Conservation (phyloP, 1,284 basidiomycete genomes). For the Amylostereum areolatum region DNA sequence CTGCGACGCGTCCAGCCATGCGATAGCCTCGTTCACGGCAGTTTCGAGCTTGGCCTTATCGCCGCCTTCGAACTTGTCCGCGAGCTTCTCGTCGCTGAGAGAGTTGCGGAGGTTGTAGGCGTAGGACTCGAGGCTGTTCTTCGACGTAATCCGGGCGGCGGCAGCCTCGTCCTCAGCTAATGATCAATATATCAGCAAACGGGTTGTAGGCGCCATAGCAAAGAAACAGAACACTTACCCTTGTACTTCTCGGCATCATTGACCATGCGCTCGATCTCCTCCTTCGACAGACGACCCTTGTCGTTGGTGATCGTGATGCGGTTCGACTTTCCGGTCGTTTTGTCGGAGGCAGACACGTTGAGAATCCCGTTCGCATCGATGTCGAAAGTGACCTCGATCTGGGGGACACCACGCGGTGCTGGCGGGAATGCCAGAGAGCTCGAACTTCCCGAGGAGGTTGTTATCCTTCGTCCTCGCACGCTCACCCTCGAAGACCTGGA, state of each 20-base stretch:
- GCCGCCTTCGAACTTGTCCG: slow-evolving; percentile 80
- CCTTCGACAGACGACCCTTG: slow-evolving; percentile 97
- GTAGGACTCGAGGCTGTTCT: slow-evolving; percentile 91
- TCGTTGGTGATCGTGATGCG: slow-evolving; percentile 98
- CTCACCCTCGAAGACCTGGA: slow-evolving; percentile 99
- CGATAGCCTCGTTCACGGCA: slow-evolving; percentile 82
- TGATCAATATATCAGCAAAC: slow-evolving; percentile 17
- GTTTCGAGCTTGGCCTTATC: slow-evolving; percentile 88
- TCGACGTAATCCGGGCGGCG: slow-evolving; percentile 77
- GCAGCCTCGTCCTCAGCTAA: slow-evolving; percentile 78
- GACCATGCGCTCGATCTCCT: slow-evolving; percentile 99
- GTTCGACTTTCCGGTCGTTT: slow-evolving; percentile 96
- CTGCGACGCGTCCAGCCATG: slow-evolving; percentile 85
- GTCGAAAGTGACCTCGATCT: slow-evolving; percentile 98
- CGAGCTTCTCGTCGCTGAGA: slow-evolving; percentile 78
- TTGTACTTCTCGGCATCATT: slow-evolving; percentile 91
- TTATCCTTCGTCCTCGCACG: slow-evolving; percentile 99
- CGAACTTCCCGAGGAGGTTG: slow-evolving; percentile 98
- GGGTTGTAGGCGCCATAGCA: background rate
- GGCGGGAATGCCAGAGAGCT: slow-evolving; percentile 98
- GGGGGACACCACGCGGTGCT: slow-evolving; percentile 96
- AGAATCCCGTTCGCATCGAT: slow-evolving; percentile 98
- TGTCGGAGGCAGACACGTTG: slow-evolving; percentile 95
- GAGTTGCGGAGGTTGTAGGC: slow-evolving; percentile 96
- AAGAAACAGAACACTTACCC: slow-evolving; percentile 33